These are phyloP conservation scores for Nigrospora sphaerica DNA, from an alignment of 2,329 filamentous ascomycete genomes.

Conservation along the genomic window DNA sequence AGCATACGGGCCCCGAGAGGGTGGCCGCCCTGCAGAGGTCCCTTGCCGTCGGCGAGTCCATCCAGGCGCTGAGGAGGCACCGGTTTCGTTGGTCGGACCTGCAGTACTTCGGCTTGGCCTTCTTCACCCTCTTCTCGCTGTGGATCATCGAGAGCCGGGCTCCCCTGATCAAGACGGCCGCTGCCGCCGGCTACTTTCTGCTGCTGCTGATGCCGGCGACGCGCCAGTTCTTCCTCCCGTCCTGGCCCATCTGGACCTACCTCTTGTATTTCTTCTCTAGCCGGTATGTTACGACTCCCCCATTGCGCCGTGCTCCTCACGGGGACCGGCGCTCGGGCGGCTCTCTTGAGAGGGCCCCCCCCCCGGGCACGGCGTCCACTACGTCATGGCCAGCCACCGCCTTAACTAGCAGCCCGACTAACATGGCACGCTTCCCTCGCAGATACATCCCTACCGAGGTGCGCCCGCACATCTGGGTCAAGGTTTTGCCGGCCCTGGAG, in stretches of 20 bases:
- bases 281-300: slow-evolving; percentile 57
- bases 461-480: slow-evolving; percentile 90
- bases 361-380: no score
- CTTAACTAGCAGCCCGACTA: background rate
- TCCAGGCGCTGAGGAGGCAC: slow-evolving; percentile 68
- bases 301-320: background rate
- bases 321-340: background rate
- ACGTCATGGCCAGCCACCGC: no score
- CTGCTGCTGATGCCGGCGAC: slow-evolving; percentile 77
- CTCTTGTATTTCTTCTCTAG: slow-evolving; percentile 87
- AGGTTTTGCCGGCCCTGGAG: slow-evolving; percentile 86
- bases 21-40: slow-evolving; percentile 75
- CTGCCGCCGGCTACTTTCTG: slow-evolving; percentile 58
- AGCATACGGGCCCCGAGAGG: slow-evolving; percentile 34
- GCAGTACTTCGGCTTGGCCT: slow-evolving; percentile 71
- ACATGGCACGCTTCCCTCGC: slow-evolving; percentile 2
- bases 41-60: slow-evolving; percentile 70
- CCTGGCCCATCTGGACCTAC: slow-evolving; percentile 78
- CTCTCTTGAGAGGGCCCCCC: no score
- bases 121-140: slow-evolving; percentile 74
- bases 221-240: slow-evolving; percentile 85
- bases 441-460: slow-evolving; percentile 88
- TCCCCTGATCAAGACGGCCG: slow-evolving; percentile 68
- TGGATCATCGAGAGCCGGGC: slow-evolving; percentile 71
- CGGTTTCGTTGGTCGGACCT: slow-evolving; percentile 78